Conservation (phyloP, 768 basidiomycete genomes). For the Austroboletus festivus region DNA sequence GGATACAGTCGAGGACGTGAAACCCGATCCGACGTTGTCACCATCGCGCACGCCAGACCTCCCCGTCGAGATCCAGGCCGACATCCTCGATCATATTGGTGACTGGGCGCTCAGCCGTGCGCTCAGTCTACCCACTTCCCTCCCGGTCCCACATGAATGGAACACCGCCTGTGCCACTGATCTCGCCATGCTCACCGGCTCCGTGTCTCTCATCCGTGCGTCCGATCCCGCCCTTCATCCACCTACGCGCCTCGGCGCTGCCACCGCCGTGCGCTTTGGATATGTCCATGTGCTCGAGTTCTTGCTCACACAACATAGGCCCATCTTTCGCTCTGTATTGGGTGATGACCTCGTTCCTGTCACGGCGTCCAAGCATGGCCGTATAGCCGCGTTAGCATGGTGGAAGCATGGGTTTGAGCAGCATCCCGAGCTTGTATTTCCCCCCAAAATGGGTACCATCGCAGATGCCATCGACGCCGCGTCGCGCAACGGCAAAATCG, state of each 20-base stretch:
- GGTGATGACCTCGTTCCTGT: slow-evolving; percentile 69
- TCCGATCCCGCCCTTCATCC: slow-evolving; percentile 52
- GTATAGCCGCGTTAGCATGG: slow-evolving; percentile 73
- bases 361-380: slow-evolving; percentile 73
- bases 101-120: slow-evolving; percentile 85
- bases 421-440: slow-evolving; percentile 56
- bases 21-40: slow-evolving; percentile 26
- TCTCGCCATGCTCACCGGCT: slow-evolving; percentile 66
- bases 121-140: slow-evolving; percentile 67
- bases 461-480: slow-evolving; percentile 76
- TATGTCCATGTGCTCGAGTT: slow-evolving; percentile 76
- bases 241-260: slow-evolving; percentile 69
- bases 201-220: slow-evolving; percentile 57
- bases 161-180: slow-evolving; percentile 65
- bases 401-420: slow-evolving; percentile 67
- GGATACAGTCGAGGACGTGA: slow-evolving; percentile 15
- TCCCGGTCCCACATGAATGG: slow-evolving; percentile 70
- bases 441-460: slow-evolving; percentile 52
- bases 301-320: slow-evolving; percentile 61
- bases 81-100: slow-evolving; percentile 74
- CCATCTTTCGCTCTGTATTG: slow-evolving; percentile 63
- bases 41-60: slow-evolving; percentile 53
- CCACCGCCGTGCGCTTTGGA: slow-evolving; percentile 65
- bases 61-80: slow-evolving; percentile 71
- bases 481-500: slow-evolving; percentile 70